phyloP scores from a whole-genome alignment of 441 rosid species.

The Croton setiger region DNA sequence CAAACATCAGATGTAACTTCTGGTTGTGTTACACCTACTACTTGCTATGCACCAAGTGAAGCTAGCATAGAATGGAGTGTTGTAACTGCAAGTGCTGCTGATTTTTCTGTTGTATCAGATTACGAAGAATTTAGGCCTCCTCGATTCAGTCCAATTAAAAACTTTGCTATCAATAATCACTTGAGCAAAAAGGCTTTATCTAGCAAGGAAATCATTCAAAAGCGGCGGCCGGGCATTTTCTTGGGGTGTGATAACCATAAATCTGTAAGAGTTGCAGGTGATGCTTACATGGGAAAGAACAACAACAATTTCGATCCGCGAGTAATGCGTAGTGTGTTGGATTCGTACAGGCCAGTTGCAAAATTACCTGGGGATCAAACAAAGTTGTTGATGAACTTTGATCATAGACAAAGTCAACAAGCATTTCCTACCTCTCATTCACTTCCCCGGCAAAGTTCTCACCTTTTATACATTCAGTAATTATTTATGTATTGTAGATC shows the following conservation, averaged over 20 bases:
- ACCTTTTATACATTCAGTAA: slow-evolving; percentile 33
- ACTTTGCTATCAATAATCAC: slow-evolving; percentile 10
- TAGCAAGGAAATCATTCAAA: slow-evolving; percentile 29
- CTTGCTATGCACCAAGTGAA: slow-evolving; percentile 77
- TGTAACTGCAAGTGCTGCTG: slow-evolving; percentile 78
- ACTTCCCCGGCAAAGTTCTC: slow-evolving; percentile 29
- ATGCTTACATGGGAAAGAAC: slow-evolving; percentile 36
- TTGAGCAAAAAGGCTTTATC: slow-evolving; percentile 22
- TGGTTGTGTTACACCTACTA: slow-evolving; percentile 45
- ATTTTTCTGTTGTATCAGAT: slow-evolving; percentile 61
- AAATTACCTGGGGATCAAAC: slow-evolving; percentile 41
- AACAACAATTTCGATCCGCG: slow-evolving; percentile 23
- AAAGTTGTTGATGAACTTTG: slow-evolving; percentile 35
- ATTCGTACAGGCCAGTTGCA: slow-evolving; percentile 26
- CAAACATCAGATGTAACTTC: slow-evolving; percentile 56
- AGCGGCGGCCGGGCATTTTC: slow-evolving; percentile 42
- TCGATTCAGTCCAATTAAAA: slow-evolving; percentile 27
- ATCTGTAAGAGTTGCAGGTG: slow-evolving; percentile 58
- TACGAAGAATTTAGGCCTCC: slow-evolving; percentile 44
- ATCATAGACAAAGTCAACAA: slow-evolving; percentile 28
- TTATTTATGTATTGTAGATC: too few species aligned
- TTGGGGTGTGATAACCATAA: slow-evolving; percentile 74
- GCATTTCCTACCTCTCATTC: slow-evolving; percentile 31
- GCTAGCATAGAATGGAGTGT: slow-evolving; percentile 91
- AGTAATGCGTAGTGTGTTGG: slow-evolving; percentile 20